Base-by-base conservation (phyloP, 768 basidiomycete genomes). In the Phaeotremella fagi region DNA sequence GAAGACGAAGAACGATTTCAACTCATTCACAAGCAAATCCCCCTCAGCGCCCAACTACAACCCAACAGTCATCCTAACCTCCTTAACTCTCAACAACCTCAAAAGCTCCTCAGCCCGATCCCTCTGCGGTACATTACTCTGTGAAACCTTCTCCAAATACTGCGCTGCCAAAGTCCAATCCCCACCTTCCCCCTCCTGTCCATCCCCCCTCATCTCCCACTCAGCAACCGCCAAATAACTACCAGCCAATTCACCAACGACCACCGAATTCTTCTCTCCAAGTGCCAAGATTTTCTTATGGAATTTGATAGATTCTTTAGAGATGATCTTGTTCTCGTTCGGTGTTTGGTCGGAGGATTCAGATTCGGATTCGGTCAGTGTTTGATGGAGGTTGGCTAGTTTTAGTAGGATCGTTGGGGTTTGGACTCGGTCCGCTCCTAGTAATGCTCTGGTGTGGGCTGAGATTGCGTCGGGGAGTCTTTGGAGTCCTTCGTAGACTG, bases 401-500 rank as follows among this genome's bases (percentile, higher is more conserved):
- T 74, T 75, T 18, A 56, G 29, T 1, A 74, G 61, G 47, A 75
- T 73, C 0, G 54, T 57, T 24, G 65, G 55, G 1, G 73, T 73
- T 48, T 73, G 71, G 15, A 57, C 22, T 12, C 55, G 37, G 46
- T 75, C 75, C 12, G 73, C 72, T 7, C 72, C 69, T 16, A 73
- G 59, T 7, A 98, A 79, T 12, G 94, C 92, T 35, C 91, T 87
- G 61, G 89, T 88, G 58, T 89, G 83, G 66, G 90, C 90, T 69
- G 91, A 86, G 38, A 92, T 84, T 15, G 95, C 91, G 73, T 98
- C 92, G 54, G 84, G 81, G 42, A 81, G 79, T 72, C 94, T 80
- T 66, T 86, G 84, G 61, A 95, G 83, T 70, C 90, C 88, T 74
- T 92, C 88, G 73, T 97, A 98, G 63, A 91, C 94, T 63, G 85